These are phyloP conservation scores for Peronosclerospora sorghi DNA, from an alignment of 352 stramenopile species.

Conservation along the genomic window DNA sequence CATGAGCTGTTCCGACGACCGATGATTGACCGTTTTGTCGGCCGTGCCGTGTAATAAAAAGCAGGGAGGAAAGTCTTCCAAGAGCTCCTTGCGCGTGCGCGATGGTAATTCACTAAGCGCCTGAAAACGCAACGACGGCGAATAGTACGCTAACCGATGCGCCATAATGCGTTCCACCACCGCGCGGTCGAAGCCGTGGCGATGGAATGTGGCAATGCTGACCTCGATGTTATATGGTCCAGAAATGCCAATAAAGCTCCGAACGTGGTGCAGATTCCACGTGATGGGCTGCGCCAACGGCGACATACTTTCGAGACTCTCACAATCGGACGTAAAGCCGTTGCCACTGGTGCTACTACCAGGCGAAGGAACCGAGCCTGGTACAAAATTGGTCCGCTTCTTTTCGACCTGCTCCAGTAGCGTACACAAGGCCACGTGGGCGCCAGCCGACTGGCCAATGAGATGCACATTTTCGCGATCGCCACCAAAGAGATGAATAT, in stretches of 20 bases:
- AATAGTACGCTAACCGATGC: conserved; percentile 46
- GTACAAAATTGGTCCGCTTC: conserved; percentile 12
- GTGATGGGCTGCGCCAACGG: conserved; percentile 26
- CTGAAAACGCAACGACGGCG: conserved; percentile 33
- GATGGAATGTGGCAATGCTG: conserved; percentile 68
- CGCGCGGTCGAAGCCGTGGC: conserved; percentile 66
- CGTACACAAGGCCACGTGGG: conserved; percentile 72
- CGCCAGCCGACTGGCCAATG: conserved; percentile 83
- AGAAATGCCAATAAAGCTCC: conserved; percentile 81
- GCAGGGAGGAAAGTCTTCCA: conserved; percentile 40
- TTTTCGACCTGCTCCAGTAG: conserved; percentile 69
- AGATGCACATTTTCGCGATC: conserved; percentile 77
- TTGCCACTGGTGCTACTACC: conserved; percentile 12
- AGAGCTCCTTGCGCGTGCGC: conserved; percentile 8
- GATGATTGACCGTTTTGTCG: conserved; percentile 51
- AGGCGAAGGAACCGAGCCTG: conserved; percentile 4
- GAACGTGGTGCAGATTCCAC: conserved; percentile 54
- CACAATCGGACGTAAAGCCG: conserved; percentile 25
- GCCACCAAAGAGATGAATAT: conserved; percentile 77
- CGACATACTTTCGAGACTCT: conserved; percentile 21
- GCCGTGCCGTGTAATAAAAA: conserved; percentile 58
- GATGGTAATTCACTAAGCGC: conserved; percentile 29
- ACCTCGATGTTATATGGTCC: conserved; percentile 80
- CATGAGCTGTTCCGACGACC: conserved; percentile 43
- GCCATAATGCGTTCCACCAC: conserved; percentile 81